These are phyloP conservation scores for Russula sp. DNA, from an alignment of 768 basidiomycete genomes.

Conservation along the genomic window DNA sequence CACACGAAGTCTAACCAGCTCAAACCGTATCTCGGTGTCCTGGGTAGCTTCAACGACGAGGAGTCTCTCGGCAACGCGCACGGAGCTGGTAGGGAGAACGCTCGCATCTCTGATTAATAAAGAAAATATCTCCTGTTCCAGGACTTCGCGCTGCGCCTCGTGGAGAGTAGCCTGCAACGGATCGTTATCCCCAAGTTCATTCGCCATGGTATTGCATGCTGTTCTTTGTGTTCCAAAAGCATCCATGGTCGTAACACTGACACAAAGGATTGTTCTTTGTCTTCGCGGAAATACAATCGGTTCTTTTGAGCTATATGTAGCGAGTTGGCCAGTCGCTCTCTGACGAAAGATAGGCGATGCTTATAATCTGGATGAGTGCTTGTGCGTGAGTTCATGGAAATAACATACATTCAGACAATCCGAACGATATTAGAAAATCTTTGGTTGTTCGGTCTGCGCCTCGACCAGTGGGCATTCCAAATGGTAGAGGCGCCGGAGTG, in stretches of 20 bases:
- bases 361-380: conserved; percentile 36
- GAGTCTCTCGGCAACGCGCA: conserved; percentile 73
- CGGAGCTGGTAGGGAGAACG: conserved; percentile 68
- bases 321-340: conserved; percentile 66
- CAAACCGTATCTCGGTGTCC: conserved; percentile 63
- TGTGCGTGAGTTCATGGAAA: conserved; percentile 3
- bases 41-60: conserved; percentile 77
- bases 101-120: conserved; percentile 75
- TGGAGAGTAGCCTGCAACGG: conserved; percentile 50
- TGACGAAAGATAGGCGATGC: conserved; percentile 63
- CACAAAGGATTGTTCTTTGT: conserved; percentile 58
- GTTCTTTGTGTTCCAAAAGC: conserved; percentile 35
- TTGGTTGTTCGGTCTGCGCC: conserved; percentile 77
- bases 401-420: conserved; percentile 77
- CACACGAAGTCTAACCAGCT: conserved; percentile 51
- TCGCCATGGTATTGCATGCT: conserved; percentile 10
- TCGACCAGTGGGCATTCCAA: conserved; percentile 66
- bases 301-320: conserved; percentile 42
- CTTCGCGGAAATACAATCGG: conserved; percentile 45
- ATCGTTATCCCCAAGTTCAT: conserved; percentile 4
- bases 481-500: conserved; percentile 72
- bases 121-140: conserved; percentile 80
- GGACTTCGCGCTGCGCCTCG: conserved; percentile 63
- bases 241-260: conserved; percentile 48
- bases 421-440: conserved; percentile 78